Evolutionary conservation across 257 asterid species (phyloP).

Genomic region (Ehretia macrophylla): DNA sequence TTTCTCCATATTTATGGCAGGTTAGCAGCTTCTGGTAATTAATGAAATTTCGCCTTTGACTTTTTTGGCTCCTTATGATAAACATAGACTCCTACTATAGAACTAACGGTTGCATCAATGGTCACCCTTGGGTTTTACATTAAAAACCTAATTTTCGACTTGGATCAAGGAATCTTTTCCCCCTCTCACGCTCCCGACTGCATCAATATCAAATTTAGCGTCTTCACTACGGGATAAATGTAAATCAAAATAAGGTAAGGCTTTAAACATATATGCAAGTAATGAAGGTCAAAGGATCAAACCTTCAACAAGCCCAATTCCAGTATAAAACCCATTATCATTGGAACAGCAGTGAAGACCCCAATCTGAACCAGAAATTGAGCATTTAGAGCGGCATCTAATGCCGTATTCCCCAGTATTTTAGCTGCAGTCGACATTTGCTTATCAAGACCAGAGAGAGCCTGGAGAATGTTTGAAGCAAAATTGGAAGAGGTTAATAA

Average conservation of each 20-base stretch:
- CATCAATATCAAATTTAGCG: too few species aligned
- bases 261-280: neutral
- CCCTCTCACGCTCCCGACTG: neutral
- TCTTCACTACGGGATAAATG: too few species aligned
- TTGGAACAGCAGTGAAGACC: slow-evolving; percentile 94
- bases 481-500: slow-evolving; percentile 1
- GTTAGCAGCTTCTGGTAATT: too few species aligned
- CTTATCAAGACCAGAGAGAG: slow-evolving; percentile 92
- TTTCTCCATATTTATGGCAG: too few species aligned
- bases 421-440: slow-evolving; percentile 62
- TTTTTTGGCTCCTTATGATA: too few species aligned
- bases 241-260: too few species aligned
- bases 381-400: slow-evolving; percentile 82
- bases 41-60: too few species aligned
- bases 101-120: too few species aligned
- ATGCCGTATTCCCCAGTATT: slow-evolving; percentile 73
- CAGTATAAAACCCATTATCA: slow-evolving; percentile 93
- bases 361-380: slow-evolving; percentile 98
- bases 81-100: too few species aligned
- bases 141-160: too few species aligned
- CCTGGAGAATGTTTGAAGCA: slow-evolving; percentile 41
- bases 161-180: neutral
- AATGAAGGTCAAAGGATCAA: slow-evolving; percentile 4
- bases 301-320: slow-evolving; percentile 90
- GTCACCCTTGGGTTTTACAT: too few species aligned